A percentile compares a stretch with the other conserved stretches of the same genome.
Evolutionary conservation across 116 monocot genomes (phyloP).

Genomic region (Dioscorea cayenensis): DNA sequence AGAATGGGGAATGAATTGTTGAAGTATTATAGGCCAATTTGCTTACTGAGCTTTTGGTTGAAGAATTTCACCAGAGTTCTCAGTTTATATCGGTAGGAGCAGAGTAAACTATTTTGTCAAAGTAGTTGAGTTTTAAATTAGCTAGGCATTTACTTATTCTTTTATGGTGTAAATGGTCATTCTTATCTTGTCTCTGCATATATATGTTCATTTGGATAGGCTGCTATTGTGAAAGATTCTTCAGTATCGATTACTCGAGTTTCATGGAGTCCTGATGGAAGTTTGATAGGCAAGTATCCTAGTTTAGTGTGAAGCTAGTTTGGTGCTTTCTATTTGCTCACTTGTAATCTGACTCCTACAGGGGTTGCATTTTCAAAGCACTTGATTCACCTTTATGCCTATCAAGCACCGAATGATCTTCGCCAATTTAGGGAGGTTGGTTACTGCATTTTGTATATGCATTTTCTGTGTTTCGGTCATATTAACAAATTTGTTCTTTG

Average conservation of each 20-base stretch:
- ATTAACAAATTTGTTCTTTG: neutral
- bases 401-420: conserved; percentile 49
- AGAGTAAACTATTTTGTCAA: neutral
- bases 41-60: too few species aligned
- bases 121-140: neutral
- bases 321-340: neutral
- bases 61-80: too few species aligned
- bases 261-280: conserved; percentile 76
- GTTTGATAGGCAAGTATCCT: conserved; percentile 35
- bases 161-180: neutral
- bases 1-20: too few species aligned
- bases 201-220: conserved; percentile 23
- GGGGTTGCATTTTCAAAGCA: conserved; percentile 64
- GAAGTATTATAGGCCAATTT: too few species aligned
- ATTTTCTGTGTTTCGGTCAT: neutral
- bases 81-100: too few species aligned
- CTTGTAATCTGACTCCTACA: conserved; percentile 12
- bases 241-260: conserved; percentile 60
- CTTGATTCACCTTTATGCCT: conserved; percentile 48
- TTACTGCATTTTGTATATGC: neutral
- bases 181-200: neutral
- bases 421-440: conserved; percentile 42
- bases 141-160: neutral
- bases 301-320: neutral
- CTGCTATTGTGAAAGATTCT: conserved; percentile 43